These are phyloP conservation scores for Echria macrotheca DNA, from an alignment of 495 filamentous ascomycete genomes.

Conservation along the genomic window DNA sequence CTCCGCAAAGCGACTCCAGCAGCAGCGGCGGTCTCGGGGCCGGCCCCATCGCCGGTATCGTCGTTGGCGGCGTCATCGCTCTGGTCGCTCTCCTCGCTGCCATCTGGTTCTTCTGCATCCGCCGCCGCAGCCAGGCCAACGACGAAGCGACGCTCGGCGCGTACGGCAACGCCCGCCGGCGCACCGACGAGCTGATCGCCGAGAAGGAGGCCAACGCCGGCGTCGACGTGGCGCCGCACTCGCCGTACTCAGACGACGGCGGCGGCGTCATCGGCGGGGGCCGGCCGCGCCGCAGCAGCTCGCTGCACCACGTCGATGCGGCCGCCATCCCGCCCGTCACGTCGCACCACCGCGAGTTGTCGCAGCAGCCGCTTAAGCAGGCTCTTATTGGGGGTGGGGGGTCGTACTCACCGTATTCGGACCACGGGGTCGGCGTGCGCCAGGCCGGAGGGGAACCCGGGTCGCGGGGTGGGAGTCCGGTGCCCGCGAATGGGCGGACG, in stretches of 20 bases:
- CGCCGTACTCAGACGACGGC: conserved; percentile 36
- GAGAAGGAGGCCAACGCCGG: conserved; percentile 36
- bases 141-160: conserved; percentile 7
- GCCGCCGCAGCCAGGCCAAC: conserved; percentile 22
- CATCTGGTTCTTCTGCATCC: conserved; percentile 32
- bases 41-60: conserved; percentile 40
- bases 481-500: conserved; percentile 14
- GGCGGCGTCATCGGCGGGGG: too few relatives aligned
- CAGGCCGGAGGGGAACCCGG: conserved; percentile 13
- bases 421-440: conserved; percentile 20
- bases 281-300: conserved; percentile 2
- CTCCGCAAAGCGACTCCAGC: background rate
- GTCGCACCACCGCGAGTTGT: conserved; percentile 4
- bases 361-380: too few relatives aligned
- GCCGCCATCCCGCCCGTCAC: conserved; percentile 3
- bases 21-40: conserved; percentile 20
- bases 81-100: conserved; percentile 30
- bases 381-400: too few relatives aligned
- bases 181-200: conserved; percentile 31
- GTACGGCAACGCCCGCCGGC: conserved; percentile 20
- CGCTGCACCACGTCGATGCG: background rate
- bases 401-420: conserved; percentile 35
- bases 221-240: conserved; percentile 30
- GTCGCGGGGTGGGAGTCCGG: conserved; percentile 9
- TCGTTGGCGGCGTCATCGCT: conserved; percentile 30